These are phyloP conservation scores for Russula compacta DNA, from an alignment of 768 basidiomycete genomes.

Conservation along the genomic window DNA sequence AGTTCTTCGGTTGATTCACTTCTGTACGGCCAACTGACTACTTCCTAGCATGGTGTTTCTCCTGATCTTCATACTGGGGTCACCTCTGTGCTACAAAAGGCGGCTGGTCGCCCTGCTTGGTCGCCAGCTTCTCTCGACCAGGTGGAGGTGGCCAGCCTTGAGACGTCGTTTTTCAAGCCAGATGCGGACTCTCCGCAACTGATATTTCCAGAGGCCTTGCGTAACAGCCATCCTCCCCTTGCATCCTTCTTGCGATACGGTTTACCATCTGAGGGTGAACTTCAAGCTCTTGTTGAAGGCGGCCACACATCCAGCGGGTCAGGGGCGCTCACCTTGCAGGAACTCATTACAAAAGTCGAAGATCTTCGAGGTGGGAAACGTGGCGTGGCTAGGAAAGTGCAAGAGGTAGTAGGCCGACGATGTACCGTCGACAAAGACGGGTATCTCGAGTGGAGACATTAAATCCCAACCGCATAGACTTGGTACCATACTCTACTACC, in stretches of 20 bases:
- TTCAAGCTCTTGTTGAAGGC: conserved; percentile 59
- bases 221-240: conserved; percentile 19
- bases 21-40: not conserved
- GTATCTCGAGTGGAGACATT: conserved; percentile 47
- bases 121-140: conserved; percentile 52
- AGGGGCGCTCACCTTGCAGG: conserved; percentile 50
- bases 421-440: conserved; percentile 53
- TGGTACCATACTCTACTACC: not conserved
- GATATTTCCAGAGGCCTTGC: conserved; percentile 22
- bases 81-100: conserved; percentile 52
- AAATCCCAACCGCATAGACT: conserved; percentile 4
- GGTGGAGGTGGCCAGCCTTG: conserved; percentile 45
- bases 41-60: conserved; percentile 56
- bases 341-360: conserved; percentile 51
- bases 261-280: conserved; percentile 71
- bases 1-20: conserved; percentile 28
- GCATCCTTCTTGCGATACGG: conserved; percentile 33
- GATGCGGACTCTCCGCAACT: conserved; percentile 28
- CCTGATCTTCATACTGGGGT: conserved; percentile 83
- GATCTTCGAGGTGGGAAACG: conserved; percentile 38
- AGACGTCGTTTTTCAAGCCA: conserved; percentile 59
- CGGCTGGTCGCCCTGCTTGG: conserved; percentile 56
- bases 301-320: conserved; percentile 51
- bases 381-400: conserved; percentile 67
- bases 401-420: conserved; percentile 63